These are phyloP conservation scores for Leccinum rimulosum DNA, from an alignment of 768 basidiomycete genomes.

Conservation along the genomic window DNA sequence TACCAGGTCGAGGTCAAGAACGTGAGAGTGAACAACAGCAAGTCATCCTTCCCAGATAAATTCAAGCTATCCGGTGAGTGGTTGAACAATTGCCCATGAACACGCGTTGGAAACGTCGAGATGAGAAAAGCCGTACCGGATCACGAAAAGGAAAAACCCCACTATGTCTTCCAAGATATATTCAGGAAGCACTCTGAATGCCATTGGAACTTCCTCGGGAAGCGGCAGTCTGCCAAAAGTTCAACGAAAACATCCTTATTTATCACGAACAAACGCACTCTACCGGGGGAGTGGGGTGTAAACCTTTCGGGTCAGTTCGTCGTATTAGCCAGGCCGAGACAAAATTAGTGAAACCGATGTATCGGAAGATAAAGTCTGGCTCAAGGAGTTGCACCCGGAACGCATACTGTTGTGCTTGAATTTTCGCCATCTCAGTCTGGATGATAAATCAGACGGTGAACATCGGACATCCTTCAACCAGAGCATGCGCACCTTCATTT, in stretches of 20 bases:
- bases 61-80: slow-evolving; percentile 78
- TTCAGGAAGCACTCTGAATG: slow-evolving; percentile 88
- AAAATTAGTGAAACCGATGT: slow-evolving; percentile 83
- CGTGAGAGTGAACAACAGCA: slow-evolving; percentile 84
- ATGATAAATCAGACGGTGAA: slow-evolving; percentile 2
- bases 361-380: slow-evolving; percentile 76
- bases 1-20: slow-evolving; percentile 95
- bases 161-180: slow-evolving; percentile 93
- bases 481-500: slow-evolving; percentile 58
- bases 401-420: slow-evolving; percentile 71
- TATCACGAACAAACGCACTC: slow-evolving; percentile 47
- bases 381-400: slow-evolving; percentile 86
- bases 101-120: background rate
- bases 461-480: background rate
- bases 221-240: slow-evolving; percentile 67
- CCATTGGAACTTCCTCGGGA: slow-evolving; percentile 78
- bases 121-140: slow-evolving; percentile 52
- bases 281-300: slow-evolving; percentile 67
- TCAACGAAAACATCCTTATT: slow-evolving; percentile 3
- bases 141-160: slow-evolving; percentile 81
- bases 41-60: slow-evolving; percentile 78
- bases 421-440: slow-evolving; percentile 66
- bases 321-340: slow-evolving; percentile 93
- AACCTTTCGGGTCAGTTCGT: slow-evolving; percentile 76
- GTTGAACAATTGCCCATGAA: slow-evolving; percentile 32